Evolutionary conservation across 2,329 filamentous ascomycete species (phyloP).

Genomic region (Phyllosticta ampelicida): DNA sequence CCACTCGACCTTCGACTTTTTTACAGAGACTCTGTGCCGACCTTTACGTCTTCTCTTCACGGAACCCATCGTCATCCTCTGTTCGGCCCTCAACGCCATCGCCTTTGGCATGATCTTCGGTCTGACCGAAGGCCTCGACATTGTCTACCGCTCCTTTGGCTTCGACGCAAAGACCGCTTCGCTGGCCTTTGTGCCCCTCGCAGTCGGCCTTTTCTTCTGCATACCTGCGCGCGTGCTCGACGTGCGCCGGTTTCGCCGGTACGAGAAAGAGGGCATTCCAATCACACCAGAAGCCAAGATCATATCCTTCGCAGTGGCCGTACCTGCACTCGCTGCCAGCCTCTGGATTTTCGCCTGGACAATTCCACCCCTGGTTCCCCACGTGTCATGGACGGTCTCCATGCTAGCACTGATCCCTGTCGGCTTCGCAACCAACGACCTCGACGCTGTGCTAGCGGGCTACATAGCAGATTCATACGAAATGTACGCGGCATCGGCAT

Average conservation of each 20-base stretch:
- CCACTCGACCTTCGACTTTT: slow-evolving; percentile 2
- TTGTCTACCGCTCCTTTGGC: slow-evolving; percentile 2
- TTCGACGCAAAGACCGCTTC: neutral
- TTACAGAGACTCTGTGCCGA: neutral
- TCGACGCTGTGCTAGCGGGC: slow-evolving; percentile 1
- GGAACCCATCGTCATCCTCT: slow-evolving; percentile 11
- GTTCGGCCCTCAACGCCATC: slow-evolving; percentile 2
- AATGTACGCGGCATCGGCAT: slow-evolving; percentile 7
- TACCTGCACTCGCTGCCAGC: slow-evolving; percentile 2
- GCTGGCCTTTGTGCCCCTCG: slow-evolving; percentile 4
- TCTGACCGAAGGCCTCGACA: slow-evolving; percentile 10
- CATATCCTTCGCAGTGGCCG: slow-evolving; percentile 1
- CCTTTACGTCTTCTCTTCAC: slow-evolving; percentile 8
- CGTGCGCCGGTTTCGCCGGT: neutral
- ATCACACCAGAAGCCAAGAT: slow-evolving; percentile 5
- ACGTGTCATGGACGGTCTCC: neutral
- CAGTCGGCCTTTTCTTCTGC: slow-evolving; percentile 4
- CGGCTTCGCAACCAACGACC: slow-evolving; percentile 8
- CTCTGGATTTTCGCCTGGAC: slow-evolving; percentile 9
- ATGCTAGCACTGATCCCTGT: slow-evolving; percentile 8
- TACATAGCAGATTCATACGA: slow-evolving; percentile 9
- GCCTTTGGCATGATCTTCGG: slow-evolving; percentile 5
- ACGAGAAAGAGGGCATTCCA: neutral
- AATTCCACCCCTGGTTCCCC: slow-evolving; percentile 4
- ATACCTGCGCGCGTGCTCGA: neutral